These are phyloP conservation scores for Fusarium napiforme DNA, from an alignment of 2,329 filamentous ascomycete genomes.

Conservation along the genomic window DNA sequence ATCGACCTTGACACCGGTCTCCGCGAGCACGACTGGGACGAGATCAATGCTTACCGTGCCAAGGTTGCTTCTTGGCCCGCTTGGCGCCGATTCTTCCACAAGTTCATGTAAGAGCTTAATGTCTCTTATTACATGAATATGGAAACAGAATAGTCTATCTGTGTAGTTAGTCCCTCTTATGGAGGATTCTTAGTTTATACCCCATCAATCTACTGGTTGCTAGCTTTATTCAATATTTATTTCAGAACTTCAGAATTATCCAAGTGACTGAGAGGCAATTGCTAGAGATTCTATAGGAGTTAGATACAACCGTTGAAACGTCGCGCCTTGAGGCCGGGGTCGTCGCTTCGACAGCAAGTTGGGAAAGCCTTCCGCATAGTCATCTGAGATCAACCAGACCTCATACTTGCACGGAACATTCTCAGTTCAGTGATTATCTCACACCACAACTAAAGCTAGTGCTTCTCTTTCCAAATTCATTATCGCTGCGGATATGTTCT, in stretches of 20 bases:
- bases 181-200: constrained; percentile 29
- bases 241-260: accelerated
- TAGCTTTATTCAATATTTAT: not conserved
- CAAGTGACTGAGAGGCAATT: not conserved
- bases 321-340: accelerated
- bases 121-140: accelerated
- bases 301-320: accelerated
- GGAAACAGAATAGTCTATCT: not conserved
- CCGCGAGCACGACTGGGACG: constrained; percentile 71
- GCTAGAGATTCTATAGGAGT: accelerated
- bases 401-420: not conserved
- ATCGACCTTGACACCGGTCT: constrained; percentile 76
- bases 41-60: constrained; percentile 64
- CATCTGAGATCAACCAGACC: not conserved
- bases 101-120: constrained; percentile 9
- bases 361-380: not conserved
- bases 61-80: constrained; percentile 59
- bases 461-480: accelerated
- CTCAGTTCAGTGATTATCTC: accelerated
- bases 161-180: constrained; percentile 16
- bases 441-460: not conserved
- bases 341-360: not conserved
- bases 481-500: too few relatives aligned
- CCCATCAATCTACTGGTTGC: constrained; percentile 24
- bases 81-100: constrained; percentile 53